Base-by-base conservation (phyloP, 805 yeast genomes). In the Wickerhamiella kazuoi region DNA sequence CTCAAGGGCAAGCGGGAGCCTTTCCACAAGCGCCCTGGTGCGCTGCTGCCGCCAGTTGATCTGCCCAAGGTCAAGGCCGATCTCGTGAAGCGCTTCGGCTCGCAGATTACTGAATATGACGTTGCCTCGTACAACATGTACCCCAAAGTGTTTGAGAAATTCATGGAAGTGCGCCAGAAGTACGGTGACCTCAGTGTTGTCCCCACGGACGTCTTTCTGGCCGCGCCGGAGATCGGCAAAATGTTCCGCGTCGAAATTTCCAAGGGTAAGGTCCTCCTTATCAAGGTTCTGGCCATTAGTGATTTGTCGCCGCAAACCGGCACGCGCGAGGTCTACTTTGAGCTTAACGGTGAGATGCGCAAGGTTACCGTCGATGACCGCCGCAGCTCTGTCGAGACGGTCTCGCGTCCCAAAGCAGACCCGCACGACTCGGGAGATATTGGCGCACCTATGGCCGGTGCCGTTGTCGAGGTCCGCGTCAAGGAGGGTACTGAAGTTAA, bases 371-470 rank as follows among this genome's bases (percentile, higher is more conserved):
- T 90, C 46, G 83, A 77, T 48, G 98, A 87, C 65, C 81, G 77
- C 63, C 72, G 73, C 30, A 82, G 86, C 43, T 77, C 87, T 39
- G 75, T 87, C 43, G 95, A 86, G 61, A 72, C 80, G 35, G 71
- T 81, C 44, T 66, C 87, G 24, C 77, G 94, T 58, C 81, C 87
- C 50, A 90, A 87, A 71, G 97, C 96, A 41, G 83, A 79, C 50
- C 68, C 79, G 15, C 76, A 74, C 56, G 80, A 82, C 60, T 82
- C 93, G 44, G 79, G 76, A 55, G 95, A 90, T 51, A 77, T 90
- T 46, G 97, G 97, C 51, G 93, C 98, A 4, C 98, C 98, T 63
- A 87, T 87, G 97, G 93, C 97, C 32, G 98, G 98, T 67, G 96
- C 86, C 47, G 82, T 87, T 45, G 82, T 87, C 47, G 98, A 90